A percentile compares a stretch with the other conserved stretches of the same genome.
These are phyloP conservation scores for Asterophora lycoperdoides DNA, from an alignment of 768 basidiomycete species.

Conservation along the genomic window DNA sequence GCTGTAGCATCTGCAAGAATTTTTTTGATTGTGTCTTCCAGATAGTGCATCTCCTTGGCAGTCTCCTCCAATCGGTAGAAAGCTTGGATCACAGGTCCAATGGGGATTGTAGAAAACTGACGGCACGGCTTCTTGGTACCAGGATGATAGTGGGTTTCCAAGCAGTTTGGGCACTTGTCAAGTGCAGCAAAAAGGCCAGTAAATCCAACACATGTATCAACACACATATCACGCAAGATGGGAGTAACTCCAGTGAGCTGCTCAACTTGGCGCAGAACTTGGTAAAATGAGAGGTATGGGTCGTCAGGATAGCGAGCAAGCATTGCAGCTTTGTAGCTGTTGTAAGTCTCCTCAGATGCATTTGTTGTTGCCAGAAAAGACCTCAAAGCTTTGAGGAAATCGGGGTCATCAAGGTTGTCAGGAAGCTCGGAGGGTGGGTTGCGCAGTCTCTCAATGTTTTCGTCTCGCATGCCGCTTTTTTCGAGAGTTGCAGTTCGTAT, in stretches of 20 bases:
- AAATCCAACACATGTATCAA: conserved; percentile 8
- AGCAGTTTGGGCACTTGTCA: too few relatives aligned
- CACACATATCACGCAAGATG: too few relatives aligned
- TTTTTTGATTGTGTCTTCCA: neutral
- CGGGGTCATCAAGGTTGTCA: conserved; percentile 14
- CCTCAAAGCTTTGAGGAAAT: too few relatives aligned
- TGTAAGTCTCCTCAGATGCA: conserved; percentile 15
- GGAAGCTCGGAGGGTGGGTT: conserved; percentile 18
- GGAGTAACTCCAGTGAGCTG: conserved; percentile 31
- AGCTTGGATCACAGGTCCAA: too few relatives aligned
- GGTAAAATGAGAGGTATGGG: conserved; percentile 25
- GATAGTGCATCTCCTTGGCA: conserved; percentile 2
- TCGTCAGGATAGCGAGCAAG: conserved; percentile 20
- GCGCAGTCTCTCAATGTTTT: conserved; percentile 19
- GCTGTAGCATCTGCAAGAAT: neutral
- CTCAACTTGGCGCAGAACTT: conserved; percentile 21
- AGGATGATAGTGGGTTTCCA: neutral
- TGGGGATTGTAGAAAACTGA: conserved; percentile 5
- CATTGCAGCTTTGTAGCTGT: too few relatives aligned
- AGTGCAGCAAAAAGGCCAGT: too few relatives aligned
- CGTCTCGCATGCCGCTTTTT: too few relatives aligned
- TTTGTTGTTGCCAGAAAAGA: conserved; percentile 15
- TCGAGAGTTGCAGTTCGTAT: conserved; percentile 24
- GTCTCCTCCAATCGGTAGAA: conserved; percentile 1
- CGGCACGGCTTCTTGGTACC: too few relatives aligned